A percentile compares a stretch with the other conserved stretches of the same genome.
phyloP scores from a whole-genome alignment of 257 asterid genomes.

The Petrea volubilis region DNA sequence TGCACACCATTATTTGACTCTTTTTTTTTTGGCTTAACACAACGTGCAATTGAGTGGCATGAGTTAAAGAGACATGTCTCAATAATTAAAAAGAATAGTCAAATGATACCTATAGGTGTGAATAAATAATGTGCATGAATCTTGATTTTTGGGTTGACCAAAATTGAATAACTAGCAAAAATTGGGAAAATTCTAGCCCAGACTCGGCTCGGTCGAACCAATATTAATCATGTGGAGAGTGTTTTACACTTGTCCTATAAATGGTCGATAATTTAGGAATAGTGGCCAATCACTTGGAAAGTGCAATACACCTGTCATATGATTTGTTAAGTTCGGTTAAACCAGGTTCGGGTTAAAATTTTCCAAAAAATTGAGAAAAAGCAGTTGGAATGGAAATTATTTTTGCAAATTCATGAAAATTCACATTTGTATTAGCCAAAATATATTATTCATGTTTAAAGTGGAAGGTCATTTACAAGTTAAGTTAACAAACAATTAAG shows the following conservation, averaged over 20 bases:
- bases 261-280: too few relatives aligned
- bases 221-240: too few relatives aligned
- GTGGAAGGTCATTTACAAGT: not conserved
- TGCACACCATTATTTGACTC: constrained; percentile 32
- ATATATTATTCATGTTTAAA: too few relatives aligned
- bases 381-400: not conserved
- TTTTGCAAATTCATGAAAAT: not conserved
- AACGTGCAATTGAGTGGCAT: constrained; percentile 36
- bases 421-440: not conserved
- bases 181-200: too few relatives aligned
- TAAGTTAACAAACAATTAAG: not conserved
- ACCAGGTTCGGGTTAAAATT: too few relatives aligned
- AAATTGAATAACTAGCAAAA: not conserved
- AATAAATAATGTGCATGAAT: not conserved
- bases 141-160: not conserved
- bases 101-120: constrained; percentile 11
- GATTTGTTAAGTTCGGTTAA: too few relatives aligned
- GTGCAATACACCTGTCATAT: too few relatives aligned
- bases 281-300: too few relatives aligned
- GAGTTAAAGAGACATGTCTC: constrained; percentile 15
- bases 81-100: constrained; percentile 18
- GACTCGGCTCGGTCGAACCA: too few relatives aligned
- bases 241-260: too few relatives aligned
- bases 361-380: too few relatives aligned
- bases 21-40: not conserved